Conservation (phyloP, 768 basidiomycete genomes). For the Collybiopsis confluens region DNA sequence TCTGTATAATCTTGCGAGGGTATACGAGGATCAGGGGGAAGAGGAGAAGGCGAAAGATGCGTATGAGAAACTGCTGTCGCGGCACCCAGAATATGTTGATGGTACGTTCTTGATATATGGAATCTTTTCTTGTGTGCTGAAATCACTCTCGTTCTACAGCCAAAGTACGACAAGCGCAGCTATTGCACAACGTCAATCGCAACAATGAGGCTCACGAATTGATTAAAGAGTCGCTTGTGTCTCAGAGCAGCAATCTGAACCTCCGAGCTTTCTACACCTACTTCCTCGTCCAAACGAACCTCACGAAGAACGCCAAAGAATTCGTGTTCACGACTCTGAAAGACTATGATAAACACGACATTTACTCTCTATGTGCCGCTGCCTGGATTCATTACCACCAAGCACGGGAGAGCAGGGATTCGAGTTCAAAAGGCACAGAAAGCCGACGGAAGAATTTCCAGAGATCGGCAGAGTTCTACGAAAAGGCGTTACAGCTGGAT, state of each 20-base stretch:
- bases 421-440: slow-evolving; percentile 47
- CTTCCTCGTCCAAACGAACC: slow-evolving; percentile 80
- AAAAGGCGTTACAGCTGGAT: slow-evolving; percentile 84
- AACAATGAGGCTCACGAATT: slow-evolving; percentile 82
- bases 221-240: slow-evolving; percentile 81
- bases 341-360: slow-evolving; percentile 80
- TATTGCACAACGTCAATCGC: slow-evolving; percentile 66
- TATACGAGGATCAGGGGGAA: slow-evolving; percentile 84
- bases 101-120: no score
- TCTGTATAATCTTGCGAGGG: slow-evolving; percentile 87
- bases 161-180: slow-evolving; percentile 86
- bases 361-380: slow-evolving; percentile 87
- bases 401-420: slow-evolving; percentile 79
- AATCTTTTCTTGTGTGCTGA: no score
- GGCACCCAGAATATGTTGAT: slow-evolving; percentile 95
- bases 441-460: slow-evolving; percentile 78
- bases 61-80: slow-evolving; percentile 79
- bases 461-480: slow-evolving; percentile 85
- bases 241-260: slow-evolving; percentile 76
- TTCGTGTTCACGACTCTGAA: slow-evolving; percentile 89
- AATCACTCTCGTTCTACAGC: slow-evolving; percentile 41
- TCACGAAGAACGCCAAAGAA: slow-evolving; percentile 70
- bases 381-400: slow-evolving; percentile 85
- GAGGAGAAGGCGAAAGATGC: slow-evolving; percentile 73
- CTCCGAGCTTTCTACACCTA: slow-evolving; percentile 91